Percentiles rank a stretch among this genome's conserved stretches.
phyloP scores from a whole-genome alignment of 805 yeast species.

The Ogataea salicorniae region DNA sequence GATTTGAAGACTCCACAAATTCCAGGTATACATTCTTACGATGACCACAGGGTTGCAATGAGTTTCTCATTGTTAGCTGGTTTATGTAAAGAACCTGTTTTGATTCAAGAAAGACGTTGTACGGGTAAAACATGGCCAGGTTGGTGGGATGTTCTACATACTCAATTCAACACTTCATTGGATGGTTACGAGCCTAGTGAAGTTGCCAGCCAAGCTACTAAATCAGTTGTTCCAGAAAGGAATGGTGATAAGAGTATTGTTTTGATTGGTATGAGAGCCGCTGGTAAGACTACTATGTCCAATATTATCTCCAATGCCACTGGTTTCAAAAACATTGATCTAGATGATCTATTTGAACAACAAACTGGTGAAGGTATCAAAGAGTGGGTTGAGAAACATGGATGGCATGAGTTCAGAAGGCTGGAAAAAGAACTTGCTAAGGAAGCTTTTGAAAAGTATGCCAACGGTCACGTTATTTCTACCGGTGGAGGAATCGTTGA shows the following conservation, averaged over 20 bases:
- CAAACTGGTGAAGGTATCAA: constrained; percentile 47
- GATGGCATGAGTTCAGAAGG: constrained; percentile 86
- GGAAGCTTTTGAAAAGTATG: constrained; percentile 37
- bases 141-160: constrained; percentile 94
- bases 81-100: constrained; percentile 50
- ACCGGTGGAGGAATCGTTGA: constrained; percentile 98
- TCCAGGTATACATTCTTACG: constrained; percentile 72
- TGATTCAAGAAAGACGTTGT: constrained; percentile 81
- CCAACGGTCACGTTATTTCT: constrained; percentile 63
- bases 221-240: constrained; percentile 16
- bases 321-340: constrained; percentile 66
- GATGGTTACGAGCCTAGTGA: constrained; percentile 59
- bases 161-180: constrained; percentile 55
- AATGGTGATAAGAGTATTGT: constrained; percentile 57
- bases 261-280: constrained; percentile 96
- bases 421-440: constrained; percentile 56
- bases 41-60: constrained; percentile 98
- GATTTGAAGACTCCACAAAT: constrained; percentile 51
- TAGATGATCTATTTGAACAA: constrained; percentile 69
- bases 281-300: constrained; percentile 88
- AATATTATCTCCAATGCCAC: constrained; percentile 68
- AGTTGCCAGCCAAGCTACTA: constrained; percentile 9
- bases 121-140: constrained; percentile 99
- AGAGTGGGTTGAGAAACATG: constrained; percentile 53
- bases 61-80: constrained; percentile 87